phyloP scores from a whole-genome alignment of 192 early-diverging fungal genomes.

The Backusella parvicylindrica region DNA sequence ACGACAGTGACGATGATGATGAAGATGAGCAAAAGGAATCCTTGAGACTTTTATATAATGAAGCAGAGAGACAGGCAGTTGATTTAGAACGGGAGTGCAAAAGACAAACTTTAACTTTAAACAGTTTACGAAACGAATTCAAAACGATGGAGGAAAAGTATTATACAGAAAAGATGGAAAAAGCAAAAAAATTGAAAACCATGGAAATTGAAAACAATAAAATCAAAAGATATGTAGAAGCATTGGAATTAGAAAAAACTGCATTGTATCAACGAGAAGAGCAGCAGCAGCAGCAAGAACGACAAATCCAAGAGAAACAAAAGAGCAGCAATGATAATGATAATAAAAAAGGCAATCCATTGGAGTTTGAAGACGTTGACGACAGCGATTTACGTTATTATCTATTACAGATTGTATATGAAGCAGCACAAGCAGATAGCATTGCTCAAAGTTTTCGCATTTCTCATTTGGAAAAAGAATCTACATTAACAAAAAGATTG shows the following conservation, averaged over 20 bases:
- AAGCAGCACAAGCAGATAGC: background rate
- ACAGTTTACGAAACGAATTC: background rate
- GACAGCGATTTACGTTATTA: background rate
- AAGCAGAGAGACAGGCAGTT: constrained; percentile 4
- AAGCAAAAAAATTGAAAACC: background rate
- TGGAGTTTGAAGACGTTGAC: background rate
- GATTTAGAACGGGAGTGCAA: constrained; percentile 7
- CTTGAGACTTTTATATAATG: background rate
- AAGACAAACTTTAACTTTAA: background rate
- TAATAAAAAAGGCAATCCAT: background rate
- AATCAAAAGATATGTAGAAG: background rate
- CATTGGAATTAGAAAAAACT: background rate
- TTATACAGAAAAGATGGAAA: background rate
- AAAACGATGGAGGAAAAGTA: background rate
- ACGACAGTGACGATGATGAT: background rate
- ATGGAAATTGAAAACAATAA: background rate
- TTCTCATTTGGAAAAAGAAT: background rate
- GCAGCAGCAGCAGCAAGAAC: background rate
- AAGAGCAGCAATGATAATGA: too few species aligned
- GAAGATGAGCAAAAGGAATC: background rate
- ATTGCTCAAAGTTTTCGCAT: background rate
- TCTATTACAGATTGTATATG: background rate
- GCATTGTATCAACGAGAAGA: background rate
- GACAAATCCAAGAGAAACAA: background rate
- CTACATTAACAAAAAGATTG: background rate